phyloP scores from a whole-genome alignment of 2,329 filamentous ascomycete genomes.

The Diplodia mutila region DNA sequence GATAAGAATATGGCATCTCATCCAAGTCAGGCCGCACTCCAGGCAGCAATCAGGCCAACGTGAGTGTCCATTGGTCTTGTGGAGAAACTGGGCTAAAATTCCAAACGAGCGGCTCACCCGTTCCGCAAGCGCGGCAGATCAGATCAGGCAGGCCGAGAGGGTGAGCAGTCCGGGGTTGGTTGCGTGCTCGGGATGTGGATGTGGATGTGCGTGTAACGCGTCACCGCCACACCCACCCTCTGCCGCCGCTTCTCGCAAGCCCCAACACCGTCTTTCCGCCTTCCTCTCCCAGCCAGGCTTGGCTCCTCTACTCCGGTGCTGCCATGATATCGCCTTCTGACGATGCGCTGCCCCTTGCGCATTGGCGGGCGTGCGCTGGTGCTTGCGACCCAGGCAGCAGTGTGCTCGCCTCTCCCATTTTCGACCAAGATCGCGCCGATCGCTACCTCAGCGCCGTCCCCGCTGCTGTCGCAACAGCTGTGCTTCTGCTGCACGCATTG shows the following conservation, averaged over 20 bases:
- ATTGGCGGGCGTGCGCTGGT: slow-evolving; percentile 1
- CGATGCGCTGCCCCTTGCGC: slow-evolving; percentile 5
- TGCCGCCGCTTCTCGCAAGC: background rate
- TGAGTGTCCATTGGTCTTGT: background rate
- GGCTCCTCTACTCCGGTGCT: background rate
- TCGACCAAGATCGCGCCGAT: background rate
- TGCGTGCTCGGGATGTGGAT: slow-evolving; percentile 9
- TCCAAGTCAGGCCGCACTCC: background rate
- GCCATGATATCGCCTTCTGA: slow-evolving; percentile 4
- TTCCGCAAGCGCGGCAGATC: background rate
- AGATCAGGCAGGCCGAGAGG: background rate
- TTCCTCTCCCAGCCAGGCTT: background rate
- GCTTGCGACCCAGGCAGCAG: background rate
- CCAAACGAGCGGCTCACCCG: background rate
- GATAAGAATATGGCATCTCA: background rate
- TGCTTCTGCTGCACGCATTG: background rate
- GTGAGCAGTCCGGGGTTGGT: background rate
- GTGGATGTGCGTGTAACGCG: slow-evolving; percentile 12
- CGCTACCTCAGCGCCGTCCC: slow-evolving; percentile 3
- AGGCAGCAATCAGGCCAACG: background rate
- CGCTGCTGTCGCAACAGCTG: background rate
- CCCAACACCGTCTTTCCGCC: background rate
- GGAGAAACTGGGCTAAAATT: background rate
- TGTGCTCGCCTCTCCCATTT: background rate
- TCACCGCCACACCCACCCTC: slow-evolving; percentile 12